A percentile compares a stretch with the other conserved stretches of the same genome.
These are phyloP conservation scores for Penicillium pulvis DNA, from an alignment of 495 filamentous ascomycete species.

Conservation along the genomic window DNA sequence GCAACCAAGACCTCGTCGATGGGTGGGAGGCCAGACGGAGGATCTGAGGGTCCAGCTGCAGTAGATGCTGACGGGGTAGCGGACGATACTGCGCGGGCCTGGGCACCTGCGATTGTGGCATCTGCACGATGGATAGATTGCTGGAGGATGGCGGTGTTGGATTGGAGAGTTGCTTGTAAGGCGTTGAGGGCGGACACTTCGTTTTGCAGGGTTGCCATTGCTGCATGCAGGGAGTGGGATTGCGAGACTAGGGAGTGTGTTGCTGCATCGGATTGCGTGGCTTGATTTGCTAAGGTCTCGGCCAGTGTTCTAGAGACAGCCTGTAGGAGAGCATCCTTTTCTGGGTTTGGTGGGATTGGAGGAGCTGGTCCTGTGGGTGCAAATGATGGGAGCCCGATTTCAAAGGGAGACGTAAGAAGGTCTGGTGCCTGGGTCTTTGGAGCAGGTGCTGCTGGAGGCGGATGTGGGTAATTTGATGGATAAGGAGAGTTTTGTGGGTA, in stretches of 20 bases:
- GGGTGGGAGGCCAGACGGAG: constrained; percentile 52
- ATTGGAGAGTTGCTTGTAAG: constrained; percentile 66
- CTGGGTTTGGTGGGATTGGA: constrained; percentile 92
- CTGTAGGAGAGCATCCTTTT: constrained; percentile 86
- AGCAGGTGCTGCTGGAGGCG: constrained; percentile 35
- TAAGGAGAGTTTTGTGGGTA: constrained; percentile 24
- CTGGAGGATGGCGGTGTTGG: constrained; percentile 77
- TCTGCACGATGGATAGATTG: constrained; percentile 79
- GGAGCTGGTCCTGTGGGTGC: constrained; percentile 64
- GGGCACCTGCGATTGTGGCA: constrained; percentile 67
- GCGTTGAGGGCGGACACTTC: constrained; percentile 72
- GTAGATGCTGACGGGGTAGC: constrained; percentile 22
- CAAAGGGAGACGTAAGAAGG: constrained; percentile 70
- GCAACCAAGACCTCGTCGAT: constrained; percentile 94
- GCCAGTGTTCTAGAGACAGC: constrained; percentile 71
- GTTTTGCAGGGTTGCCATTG: constrained; percentile 64
- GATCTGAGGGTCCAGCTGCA: constrained; percentile 11
- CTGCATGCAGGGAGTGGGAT: constrained; percentile 69
- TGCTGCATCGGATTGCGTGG: constrained; percentile 67
- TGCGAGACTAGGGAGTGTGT: constrained; percentile 77
- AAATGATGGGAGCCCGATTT: constrained; percentile 61
- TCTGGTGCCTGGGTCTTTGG: constrained; percentile 59
- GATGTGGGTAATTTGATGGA: constrained; percentile 17
- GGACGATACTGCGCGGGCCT: constrained; percentile 42
- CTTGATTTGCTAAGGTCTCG: constrained; percentile 62